phyloP scores from a whole-genome alignment of 2,329 filamentous ascomycete species.

The Ophiocordyceps polyrhachis-furcata region DNA sequence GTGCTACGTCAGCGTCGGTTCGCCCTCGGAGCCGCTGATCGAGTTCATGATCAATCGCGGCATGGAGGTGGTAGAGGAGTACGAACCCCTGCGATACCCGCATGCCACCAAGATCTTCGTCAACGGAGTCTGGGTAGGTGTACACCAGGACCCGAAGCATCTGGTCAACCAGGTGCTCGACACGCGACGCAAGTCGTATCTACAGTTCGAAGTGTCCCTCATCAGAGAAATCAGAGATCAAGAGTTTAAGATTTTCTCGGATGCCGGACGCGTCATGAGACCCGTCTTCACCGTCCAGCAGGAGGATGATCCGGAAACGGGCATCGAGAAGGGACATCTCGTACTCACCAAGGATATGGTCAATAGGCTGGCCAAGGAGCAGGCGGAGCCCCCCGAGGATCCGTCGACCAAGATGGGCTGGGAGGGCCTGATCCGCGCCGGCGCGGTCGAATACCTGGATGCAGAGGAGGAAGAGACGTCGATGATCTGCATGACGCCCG shows the following conservation, averaged over 20 bases:
- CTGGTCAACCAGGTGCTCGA: constrained; percentile 63
- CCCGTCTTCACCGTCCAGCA: constrained; percentile 90
- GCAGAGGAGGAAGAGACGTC: constrained; percentile 96
- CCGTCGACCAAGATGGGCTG: constrained; percentile 57
- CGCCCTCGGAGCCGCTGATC: constrained; percentile 72
- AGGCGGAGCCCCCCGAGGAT: constrained; percentile 45
- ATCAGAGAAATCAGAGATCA: constrained; percentile 92
- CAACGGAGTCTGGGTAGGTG: constrained; percentile 95
- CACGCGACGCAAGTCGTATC: constrained; percentile 60
- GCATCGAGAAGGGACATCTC: constrained; percentile 44
- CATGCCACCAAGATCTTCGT: constrained; percentile 96
- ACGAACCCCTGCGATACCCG: constrained; percentile 67
- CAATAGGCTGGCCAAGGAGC: constrained; percentile 55
- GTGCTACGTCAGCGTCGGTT: constrained; percentile 95
- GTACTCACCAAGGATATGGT: constrained; percentile 68
- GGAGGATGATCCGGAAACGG: constrained; percentile 51
- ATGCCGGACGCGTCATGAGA: constrained; percentile 85
- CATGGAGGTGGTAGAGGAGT: constrained; percentile 95
- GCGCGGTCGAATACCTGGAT: constrained; percentile 89
- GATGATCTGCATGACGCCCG: constrained; percentile 98
- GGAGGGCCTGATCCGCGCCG: constrained; percentile 66
- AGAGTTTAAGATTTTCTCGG: constrained; percentile 97
- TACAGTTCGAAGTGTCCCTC: constrained; percentile 84
- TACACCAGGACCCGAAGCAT: constrained; percentile 74
- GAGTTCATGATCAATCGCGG: constrained; percentile 92